Evolutionary conservation across 495 filamentous ascomycete genomes (phyloP).

Genomic region (Podospora anserina): DNA sequence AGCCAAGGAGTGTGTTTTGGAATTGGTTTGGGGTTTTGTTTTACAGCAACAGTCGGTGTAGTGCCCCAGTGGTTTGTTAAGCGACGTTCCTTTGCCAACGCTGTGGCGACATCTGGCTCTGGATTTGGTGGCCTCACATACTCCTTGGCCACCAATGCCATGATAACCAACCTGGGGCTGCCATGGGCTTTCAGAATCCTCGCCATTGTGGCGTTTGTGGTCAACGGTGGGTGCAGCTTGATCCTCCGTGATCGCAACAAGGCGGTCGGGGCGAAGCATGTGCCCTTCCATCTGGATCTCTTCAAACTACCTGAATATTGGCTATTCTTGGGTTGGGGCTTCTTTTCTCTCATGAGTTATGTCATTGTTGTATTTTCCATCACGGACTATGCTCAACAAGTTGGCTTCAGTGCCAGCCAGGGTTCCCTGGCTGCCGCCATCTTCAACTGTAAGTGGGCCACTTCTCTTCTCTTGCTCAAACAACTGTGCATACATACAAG

Average conservation of each 20-base stretch:
- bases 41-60: constrained; percentile 66
- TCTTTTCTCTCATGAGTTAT: constrained; percentile 70
- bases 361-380: constrained; percentile 70
- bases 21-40: constrained; percentile 71
- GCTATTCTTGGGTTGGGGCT: constrained; percentile 64
- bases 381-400: constrained; percentile 60
- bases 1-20: constrained; percentile 76
- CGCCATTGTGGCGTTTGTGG: constrained; percentile 56
- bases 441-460: constrained; percentile 57
- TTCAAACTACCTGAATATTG: constrained; percentile 61
- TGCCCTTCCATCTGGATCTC: constrained; percentile 60
- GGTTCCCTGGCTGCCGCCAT: constrained; percentile 68
- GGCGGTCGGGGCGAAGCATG: constrained; percentile 58
- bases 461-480: neutral
- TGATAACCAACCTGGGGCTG: constrained; percentile 59
- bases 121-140: constrained; percentile 71
- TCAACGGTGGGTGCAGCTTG: constrained; percentile 56
- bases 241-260: constrained; percentile 67
- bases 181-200: constrained; percentile 68
- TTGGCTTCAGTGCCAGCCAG: constrained; percentile 64
- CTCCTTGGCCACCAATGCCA: constrained; percentile 53
- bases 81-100: constrained; percentile 67
- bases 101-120: constrained; percentile 68
- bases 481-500: constrained; percentile 14
- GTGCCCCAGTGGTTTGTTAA: constrained; percentile 77